Conservation (phyloP, 768 basidiomycete genomes). For the Hygrophoropsis aurantiaca region DNA sequence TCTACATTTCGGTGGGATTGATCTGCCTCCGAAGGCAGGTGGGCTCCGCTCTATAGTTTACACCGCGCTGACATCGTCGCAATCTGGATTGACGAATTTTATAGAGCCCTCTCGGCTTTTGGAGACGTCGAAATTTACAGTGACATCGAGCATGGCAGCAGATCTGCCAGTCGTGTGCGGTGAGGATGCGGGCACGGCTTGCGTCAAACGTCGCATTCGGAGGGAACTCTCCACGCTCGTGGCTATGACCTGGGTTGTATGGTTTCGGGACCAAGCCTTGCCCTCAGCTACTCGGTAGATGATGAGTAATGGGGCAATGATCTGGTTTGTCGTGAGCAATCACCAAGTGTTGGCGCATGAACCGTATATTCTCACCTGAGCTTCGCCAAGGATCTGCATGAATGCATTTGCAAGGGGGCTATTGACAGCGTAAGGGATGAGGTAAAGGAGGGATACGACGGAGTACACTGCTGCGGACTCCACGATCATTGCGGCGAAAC, state of each 20-base stretch:
- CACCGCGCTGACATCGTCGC: neutral
- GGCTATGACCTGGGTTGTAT: constrained; percentile 8
- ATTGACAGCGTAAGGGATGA: constrained; percentile 22
- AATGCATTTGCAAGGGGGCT: constrained; percentile 27
- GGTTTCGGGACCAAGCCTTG: constrained; percentile 37
- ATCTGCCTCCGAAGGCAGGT: too few species aligned
- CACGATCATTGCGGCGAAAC: constrained; percentile 33
- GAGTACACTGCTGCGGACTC: constrained; percentile 35
- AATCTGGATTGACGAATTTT: constrained; percentile 9
- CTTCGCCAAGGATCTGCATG: constrained; percentile 29
- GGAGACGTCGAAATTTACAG: constrained; percentile 14
- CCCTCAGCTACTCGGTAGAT: constrained; percentile 49
- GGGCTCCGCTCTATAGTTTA: neutral
- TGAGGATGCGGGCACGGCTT: neutral
- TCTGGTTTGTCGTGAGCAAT: constrained; percentile 22
- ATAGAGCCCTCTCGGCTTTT: constrained; percentile 3
- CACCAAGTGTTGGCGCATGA: neutral
- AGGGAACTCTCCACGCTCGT: constrained; percentile 1
- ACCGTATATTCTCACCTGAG: constrained; percentile 19
- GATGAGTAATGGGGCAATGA: constrained; percentile 48
- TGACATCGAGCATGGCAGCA: constrained; percentile 8
- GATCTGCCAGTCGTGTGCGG: neutral
- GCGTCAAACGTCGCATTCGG: constrained; percentile 12
- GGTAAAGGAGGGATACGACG: constrained; percentile 30
- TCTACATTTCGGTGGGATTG: too few species aligned